A percentile compares a stretch with the other conserved stretches of the same genome.
Evolutionary conservation across 2,329 filamentous ascomycete species (phyloP).

Genomic region (Tricladium varicosporioides): DNA sequence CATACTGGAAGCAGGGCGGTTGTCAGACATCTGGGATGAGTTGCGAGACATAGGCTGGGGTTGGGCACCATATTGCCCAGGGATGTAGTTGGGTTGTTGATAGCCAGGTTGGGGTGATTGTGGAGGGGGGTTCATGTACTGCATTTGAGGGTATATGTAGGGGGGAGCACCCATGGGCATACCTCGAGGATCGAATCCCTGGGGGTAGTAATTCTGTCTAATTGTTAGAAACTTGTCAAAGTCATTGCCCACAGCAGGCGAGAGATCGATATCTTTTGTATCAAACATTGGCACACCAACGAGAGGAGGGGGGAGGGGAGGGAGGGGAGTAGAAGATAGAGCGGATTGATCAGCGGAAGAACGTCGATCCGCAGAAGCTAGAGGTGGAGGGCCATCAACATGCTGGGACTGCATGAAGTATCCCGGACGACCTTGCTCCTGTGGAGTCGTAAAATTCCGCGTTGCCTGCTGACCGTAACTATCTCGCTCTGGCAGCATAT

Average conservation of each 20-base stretch:
- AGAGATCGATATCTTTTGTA: conserved; percentile 52
- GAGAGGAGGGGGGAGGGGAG: conserved; percentile 30
- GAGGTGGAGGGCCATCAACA: conserved; percentile 13
- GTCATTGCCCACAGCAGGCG: conserved; percentile 61
- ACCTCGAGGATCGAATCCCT: conserved; percentile 45
- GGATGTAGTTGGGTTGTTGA: conserved; percentile 40
- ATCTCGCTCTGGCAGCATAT: conserved; percentile 21
- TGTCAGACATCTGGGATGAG: conserved; percentile 73
- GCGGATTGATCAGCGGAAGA: conserved; percentile 19
- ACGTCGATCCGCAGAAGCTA: conserved; percentile 15
- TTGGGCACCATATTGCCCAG: conserved; percentile 40
- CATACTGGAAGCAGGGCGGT: conserved; percentile 46
- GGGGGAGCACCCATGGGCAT: conserved; percentile 40
- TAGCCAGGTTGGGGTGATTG: conserved; percentile 48
- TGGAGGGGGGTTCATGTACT: conserved; percentile 47
- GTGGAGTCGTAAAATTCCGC: conserved; percentile 18
- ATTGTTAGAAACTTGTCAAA: conserved; percentile 62
- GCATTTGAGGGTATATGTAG: conserved; percentile 44
- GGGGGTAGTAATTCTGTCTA: conserved; percentile 59
- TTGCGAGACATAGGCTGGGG: conserved; percentile 77
- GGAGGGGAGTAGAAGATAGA: conserved; percentile 26
- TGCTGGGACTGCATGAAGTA: conserved; percentile 18
- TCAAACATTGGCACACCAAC: conserved; percentile 29
- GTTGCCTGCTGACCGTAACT: conserved; percentile 18
- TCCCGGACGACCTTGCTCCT: conserved; percentile 21